phyloP scores from a whole-genome alignment of 2,329 filamentous ascomycete species.

The Fusarium chlamydosporum region DNA sequence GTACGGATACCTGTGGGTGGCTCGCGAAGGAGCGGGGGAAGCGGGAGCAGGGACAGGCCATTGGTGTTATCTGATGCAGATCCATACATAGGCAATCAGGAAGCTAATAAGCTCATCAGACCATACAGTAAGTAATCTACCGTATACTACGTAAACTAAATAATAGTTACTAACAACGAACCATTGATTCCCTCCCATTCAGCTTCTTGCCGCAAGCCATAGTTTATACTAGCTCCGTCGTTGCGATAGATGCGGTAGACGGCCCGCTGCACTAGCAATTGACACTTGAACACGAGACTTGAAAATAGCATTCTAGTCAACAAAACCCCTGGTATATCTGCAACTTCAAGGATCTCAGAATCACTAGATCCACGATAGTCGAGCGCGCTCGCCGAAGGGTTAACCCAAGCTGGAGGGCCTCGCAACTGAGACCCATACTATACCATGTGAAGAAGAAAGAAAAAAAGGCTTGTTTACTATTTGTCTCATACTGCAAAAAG shows the following conservation, averaged over 20 bases:
- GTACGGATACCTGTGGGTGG: too few relatives aligned
- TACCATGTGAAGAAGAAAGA: constrained; percentile 26
- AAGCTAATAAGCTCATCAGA: neutral
- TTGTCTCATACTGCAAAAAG: neutral
- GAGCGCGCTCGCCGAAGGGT: constrained; percentile 11
- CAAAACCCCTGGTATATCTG: constrained; percentile 27
- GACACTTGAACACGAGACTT: constrained; percentile 7
- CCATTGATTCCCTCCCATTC: neutral
- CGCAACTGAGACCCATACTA: constrained; percentile 11
- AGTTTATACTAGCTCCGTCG: constrained; percentile 2
- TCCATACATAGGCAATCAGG: neutral
- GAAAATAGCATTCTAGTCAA: constrained; percentile 10
- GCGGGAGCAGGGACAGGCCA: constrained; percentile 6
- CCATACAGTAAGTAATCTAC: neutral
- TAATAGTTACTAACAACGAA: neutral
- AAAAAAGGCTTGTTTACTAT: constrained; percentile 26
- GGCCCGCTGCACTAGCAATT: constrained; percentile 6
- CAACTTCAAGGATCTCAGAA: constrained; percentile 31
- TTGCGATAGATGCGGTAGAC: constrained; percentile 1
- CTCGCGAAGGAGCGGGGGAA: constrained; percentile 7
- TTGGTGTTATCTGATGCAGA: constrained; percentile 7
- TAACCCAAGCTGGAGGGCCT: constrained; percentile 1
- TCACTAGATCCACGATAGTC: constrained; percentile 35
- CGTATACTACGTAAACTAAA: neutral
- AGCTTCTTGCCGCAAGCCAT: constrained; percentile 23